Base-by-base conservation (phyloP, 1,284 basidiomycete genomes). In the Kwoniella shivajii region DNA sequence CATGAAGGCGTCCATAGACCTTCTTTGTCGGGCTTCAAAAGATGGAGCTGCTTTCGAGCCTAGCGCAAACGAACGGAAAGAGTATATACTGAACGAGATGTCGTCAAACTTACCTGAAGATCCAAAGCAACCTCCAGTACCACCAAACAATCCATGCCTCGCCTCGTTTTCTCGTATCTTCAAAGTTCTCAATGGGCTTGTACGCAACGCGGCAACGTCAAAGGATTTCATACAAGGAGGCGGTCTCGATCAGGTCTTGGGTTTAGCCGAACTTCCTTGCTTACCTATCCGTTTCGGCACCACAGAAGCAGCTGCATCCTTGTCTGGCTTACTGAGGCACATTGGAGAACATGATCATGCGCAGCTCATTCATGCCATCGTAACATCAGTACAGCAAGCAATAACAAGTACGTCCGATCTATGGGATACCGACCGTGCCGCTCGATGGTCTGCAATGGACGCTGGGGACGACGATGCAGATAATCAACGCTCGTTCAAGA, bases 201-300 rank as follows among this genome's bases (percentile, higher is more conserved):
- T 99, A 79, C 92, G 95, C 68, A 93, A 86, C 82, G 33, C 86
- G 9, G 63, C 86, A 31, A 91, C 97, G 73, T 92, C 90, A 80
- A 86, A 87, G 60, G 95, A 98, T 64, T 98, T 99, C 74, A 85
- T 98, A 62, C 83, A 84, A 50, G 82, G 84, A 2, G 88, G 90
- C 57, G 90, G 92, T 13, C 81, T 98, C 16, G 82, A 86, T 39
- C 83, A 84, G 54, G 79, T 99, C 24, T 86, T 92, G 49, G 82
- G 83, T 58, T 81, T 98, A 27, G 89, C 92, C 49, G 84, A 85
- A 31, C 80, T 95, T 29, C 90, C 93, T 5, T 95, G 90, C 69
- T 81, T 96, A 36, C 92, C 96, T 0, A 91, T 90, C 66, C 89
- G 94, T 73, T 96, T 92, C 72, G 87, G 88, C 5, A 86, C 86